Conservation (phyloP, 805 yeast genomes). For the Komagataella ulmi region DNA sequence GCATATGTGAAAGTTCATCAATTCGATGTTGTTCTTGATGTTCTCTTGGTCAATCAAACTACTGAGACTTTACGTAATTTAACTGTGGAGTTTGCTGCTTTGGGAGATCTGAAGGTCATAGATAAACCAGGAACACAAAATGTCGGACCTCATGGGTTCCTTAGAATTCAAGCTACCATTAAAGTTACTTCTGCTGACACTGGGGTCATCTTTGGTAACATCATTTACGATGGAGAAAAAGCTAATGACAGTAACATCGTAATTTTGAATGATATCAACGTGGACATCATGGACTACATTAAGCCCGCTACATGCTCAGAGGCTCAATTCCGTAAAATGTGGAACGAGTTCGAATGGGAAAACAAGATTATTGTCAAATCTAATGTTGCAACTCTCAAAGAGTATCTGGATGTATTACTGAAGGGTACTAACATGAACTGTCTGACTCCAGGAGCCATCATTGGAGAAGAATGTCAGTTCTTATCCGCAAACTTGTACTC, state of each 20-base stretch:
- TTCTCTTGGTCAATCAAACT: slow-evolving; percentile 89
- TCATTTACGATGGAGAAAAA: slow-evolving; percentile 91
- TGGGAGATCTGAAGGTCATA: slow-evolving; percentile 90
- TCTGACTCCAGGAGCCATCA: slow-evolving; percentile 83
- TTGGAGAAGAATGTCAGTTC: slow-evolving; percentile 82
- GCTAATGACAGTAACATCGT: slow-evolving; percentile 84
- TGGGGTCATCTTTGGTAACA: slow-evolving; percentile 95
- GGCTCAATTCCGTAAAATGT: slow-evolving; percentile 86
- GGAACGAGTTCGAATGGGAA: slow-evolving; percentile 99
- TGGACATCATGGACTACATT: slow-evolving; percentile 94
- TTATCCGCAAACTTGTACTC: slow-evolving; percentile 91
- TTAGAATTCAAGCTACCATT: slow-evolving; percentile 75
- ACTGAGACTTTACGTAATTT: slow-evolving; percentile 79
- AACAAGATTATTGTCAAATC: slow-evolving; percentile 87
- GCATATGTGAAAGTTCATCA: slow-evolving; percentile 95
- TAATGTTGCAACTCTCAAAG: slow-evolving; percentile 49
- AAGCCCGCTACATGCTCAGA: slow-evolving; percentile 90
- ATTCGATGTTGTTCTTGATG: slow-evolving; percentile 90
- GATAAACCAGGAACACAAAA: slow-evolving; percentile 85
- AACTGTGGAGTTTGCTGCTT: slow-evolving; percentile 88
- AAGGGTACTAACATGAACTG: slow-evolving; percentile 88
- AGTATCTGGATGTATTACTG: slow-evolving; percentile 64
- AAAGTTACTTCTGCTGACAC: slow-evolving; percentile 96
- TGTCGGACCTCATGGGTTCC: slow-evolving; percentile 96
- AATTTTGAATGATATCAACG: slow-evolving; percentile 86